Evolutionary conservation across 2,329 filamentous ascomycete genomes (phyloP), one percentile per base, ranked within the genome.

Genomic region (Chaetomium strumarium): DNA sequence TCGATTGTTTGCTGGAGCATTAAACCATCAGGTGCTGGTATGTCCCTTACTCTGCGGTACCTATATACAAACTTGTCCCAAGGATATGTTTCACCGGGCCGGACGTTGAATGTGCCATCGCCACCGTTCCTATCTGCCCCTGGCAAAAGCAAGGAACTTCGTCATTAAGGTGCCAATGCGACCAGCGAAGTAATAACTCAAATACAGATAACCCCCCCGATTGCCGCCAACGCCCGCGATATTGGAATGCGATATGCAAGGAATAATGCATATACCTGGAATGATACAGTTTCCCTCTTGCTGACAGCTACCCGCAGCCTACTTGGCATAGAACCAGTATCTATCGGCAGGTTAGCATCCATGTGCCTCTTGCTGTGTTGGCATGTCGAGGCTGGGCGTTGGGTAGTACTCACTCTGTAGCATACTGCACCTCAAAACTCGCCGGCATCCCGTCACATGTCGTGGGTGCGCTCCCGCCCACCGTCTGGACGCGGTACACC

Each of bases 401-500:
- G 19, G 12, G 9, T 20, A 13, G 2, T 29, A 85, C 85, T 79
- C 88, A 96, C 78, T 91, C 81, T 39, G 91, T 84, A 31, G 88
- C 77, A 70, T 97, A 96, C 64, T 91, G 76, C 13, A 96, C 81
- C 56, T 84, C 73, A 60, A 96, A 91, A 1, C 70, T 64, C 11
- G 76, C 74, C 0, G 75, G 67, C 75, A 82, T 76, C 11, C 82
- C 86, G 33, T 78, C 67, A 67, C 92, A 97, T 0, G 83, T 87
- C 24, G 79, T 73, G 0, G 91, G 91, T 2, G 90, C 72, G 43
- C 78, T 80, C 11, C 92, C 92, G 24, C 90, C 91, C 1, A 86
- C 90, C 11, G 92, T 97, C 63, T 88, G 79, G 41, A 96, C 72
- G 12, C 92, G 81, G 71, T 92, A 97, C 20, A 96, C 84, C 66